These are phyloP conservation scores for Microdochium paspali DNA, from an alignment of 2,329 filamentous ascomycete genomes.

Conservation along the genomic window DNA sequence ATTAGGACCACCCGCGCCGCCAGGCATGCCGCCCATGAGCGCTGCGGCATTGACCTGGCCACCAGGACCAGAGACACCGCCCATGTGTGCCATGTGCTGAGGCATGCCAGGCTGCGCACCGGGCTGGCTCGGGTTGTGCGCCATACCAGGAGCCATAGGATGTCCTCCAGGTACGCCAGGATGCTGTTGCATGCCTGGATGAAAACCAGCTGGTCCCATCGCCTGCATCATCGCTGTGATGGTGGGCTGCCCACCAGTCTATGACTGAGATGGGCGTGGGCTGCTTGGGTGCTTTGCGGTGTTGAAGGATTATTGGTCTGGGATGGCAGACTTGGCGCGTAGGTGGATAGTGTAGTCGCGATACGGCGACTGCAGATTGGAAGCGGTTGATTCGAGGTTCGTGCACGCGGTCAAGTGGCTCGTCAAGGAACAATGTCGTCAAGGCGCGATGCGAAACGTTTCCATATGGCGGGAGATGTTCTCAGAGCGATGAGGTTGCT, in stretches of 20 bases:
- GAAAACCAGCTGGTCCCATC: conserved; percentile 53
- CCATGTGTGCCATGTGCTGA: conserved; percentile 62
- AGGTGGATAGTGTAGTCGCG: no score
- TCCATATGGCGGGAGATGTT: background rate
- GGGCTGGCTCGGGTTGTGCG: conserved; percentile 60
- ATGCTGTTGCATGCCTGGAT: conserved; percentile 63
- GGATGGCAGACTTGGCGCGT: no score
- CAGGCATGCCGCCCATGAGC: conserved; percentile 71
- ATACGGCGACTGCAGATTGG: background rate
- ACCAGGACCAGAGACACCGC: conserved; percentile 57
- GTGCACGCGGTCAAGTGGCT: background rate
- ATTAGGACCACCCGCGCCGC: conserved; percentile 51
- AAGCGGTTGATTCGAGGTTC: background rate
- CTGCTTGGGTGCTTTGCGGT: no score
- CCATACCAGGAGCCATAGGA: conserved; percentile 53
- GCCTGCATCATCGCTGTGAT: conserved; percentile 57
- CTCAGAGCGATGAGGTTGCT: no score
- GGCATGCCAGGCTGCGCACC: conserved; percentile 58
- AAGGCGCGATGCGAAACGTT: background rate
- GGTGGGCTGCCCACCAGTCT: conserved; percentile 23
- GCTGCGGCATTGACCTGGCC: conserved; percentile 63
- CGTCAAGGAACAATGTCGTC: background rate
- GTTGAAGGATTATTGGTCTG: no score
- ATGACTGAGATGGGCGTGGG: background rate
- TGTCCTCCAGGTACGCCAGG: conserved; percentile 58